phyloP scores from a whole-genome alignment of 768 basidiomycete genomes.

The Amanita rimosa region DNA sequence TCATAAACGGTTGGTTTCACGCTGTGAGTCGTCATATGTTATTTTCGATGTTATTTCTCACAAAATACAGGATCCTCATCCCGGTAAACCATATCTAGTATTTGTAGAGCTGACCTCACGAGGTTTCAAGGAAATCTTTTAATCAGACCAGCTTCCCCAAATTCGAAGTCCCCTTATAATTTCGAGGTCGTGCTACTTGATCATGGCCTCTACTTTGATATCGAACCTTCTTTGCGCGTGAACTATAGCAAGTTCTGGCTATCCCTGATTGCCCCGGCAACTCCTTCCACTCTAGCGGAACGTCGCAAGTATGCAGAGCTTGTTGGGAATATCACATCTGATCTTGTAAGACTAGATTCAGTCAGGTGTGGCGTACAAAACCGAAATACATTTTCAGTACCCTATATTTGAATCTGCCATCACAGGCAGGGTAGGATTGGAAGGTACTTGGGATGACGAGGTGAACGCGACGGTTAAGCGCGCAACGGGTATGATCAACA shows the following conservation, averaged over 20 bases:
- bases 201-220: slow-evolving; percentile 90
- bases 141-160: slow-evolving; percentile 59
- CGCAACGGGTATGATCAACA: slow-evolving; percentile 69
- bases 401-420: slow-evolving; percentile 93
- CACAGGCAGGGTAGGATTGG: slow-evolving; percentile 73
- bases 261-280: slow-evolving; percentile 67
- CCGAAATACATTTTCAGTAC: slow-evolving; percentile 41
- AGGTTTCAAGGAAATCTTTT: slow-evolving; percentile 64
- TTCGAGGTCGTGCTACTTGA: slow-evolving; percentile 95
- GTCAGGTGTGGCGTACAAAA: not conserved
- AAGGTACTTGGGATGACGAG: slow-evolving; percentile 41
- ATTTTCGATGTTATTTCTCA: slow-evolving; percentile 5
- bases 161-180: slow-evolving; percentile 75
- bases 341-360: slow-evolving; percentile 46
- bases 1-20: slow-evolving; percentile 87
- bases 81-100: slow-evolving; percentile 32
- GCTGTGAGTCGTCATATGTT: slow-evolving; percentile 36
- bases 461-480: slow-evolving; percentile 35
- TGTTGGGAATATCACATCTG: slow-evolving; percentile 84
- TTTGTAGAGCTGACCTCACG: slow-evolving; percentile 2
- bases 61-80: slow-evolving; percentile 66
- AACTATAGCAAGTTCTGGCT: slow-evolving; percentile 90
- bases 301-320: slow-evolving; percentile 81
- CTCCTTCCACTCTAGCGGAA: slow-evolving; percentile 50
- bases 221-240: slow-evolving; percentile 67